Conservation (phyloP, 1,284 basidiomycete genomes). For the Cutaneotrichosporon sp. region DNA sequence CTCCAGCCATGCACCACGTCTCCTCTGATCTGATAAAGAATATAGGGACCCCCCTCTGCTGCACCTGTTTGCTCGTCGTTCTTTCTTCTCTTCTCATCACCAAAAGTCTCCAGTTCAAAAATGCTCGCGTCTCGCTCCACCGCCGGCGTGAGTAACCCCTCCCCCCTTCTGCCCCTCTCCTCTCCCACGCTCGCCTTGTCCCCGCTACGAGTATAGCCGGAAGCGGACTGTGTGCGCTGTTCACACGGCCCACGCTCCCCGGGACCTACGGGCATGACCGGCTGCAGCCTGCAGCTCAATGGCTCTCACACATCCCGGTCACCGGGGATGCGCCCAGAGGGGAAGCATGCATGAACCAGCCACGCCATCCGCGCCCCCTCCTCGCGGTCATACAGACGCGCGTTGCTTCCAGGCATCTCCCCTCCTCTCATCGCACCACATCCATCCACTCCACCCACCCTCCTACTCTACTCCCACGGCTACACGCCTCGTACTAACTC, state of each 20-base stretch:
- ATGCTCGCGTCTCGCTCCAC: conserved; percentile 16
- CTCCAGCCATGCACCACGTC: neutral
- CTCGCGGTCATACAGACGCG: neutral
- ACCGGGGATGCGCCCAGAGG: too few relatives aligned
- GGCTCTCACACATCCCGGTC: too few relatives aligned
- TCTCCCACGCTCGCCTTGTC: neutral
- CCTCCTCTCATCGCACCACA: neutral
- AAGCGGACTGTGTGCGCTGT: neutral
- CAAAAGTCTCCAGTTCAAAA: conserved; percentile 10
- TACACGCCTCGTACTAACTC: conserved; percentile 7
- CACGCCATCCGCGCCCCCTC: neutral
- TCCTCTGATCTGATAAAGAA: conserved; percentile 4
- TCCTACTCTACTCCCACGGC: neutral
- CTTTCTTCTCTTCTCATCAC: neutral
- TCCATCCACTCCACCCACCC: neutral
- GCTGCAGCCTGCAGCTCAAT: too few relatives aligned
- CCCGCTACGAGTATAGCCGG: neutral
- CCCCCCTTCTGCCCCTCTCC: neutral
- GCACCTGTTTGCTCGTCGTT: neutral
- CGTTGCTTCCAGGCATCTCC: neutral
- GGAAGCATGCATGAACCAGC: neutral
- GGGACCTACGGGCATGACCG: neutral
- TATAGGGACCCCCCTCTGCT: neutral
- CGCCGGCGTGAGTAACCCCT: conserved; percentile 16
- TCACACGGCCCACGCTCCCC: neutral